phyloP scores from a whole-genome alignment of 106 monocot species.

The Narthecium ossifragum region DNA sequence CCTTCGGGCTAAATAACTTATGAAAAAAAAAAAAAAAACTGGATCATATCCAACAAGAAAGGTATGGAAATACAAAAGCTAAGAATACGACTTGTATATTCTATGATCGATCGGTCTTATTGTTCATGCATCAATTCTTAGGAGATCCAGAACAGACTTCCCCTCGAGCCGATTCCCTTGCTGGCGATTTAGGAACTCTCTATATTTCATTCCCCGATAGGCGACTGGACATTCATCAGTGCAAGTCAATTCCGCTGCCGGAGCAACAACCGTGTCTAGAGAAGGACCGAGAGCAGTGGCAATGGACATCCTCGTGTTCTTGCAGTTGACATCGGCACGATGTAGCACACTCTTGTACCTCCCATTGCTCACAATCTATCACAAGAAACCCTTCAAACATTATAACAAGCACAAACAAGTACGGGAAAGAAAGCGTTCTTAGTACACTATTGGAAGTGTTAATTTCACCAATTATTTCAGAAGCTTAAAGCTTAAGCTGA shows the following conservation, averaged over 20 bases:
- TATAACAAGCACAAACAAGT: background rate
- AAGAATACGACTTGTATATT: too few species aligned
- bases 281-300: conserved; percentile 29
- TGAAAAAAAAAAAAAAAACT: too few species aligned
- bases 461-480: too few species aligned
- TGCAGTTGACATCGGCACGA: conserved; percentile 32
- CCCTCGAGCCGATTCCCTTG: conserved; percentile 39
- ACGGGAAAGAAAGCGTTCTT: too few species aligned
- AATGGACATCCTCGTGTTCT: conserved; percentile 41
- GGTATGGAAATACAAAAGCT: too few species aligned
- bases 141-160: conserved; percentile 40
- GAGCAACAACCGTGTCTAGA: conserved; percentile 36
- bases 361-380: conserved; percentile 68
- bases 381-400: background rate
- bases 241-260: conserved; percentile 21
- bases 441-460: too few species aligned
- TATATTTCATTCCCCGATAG: conserved; percentile 40
- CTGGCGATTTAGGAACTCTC: conserved; percentile 48
- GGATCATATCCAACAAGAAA: too few species aligned
- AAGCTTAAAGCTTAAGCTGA: too few species aligned
- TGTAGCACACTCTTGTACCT: conserved; percentile 64
- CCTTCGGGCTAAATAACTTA: too few species aligned
- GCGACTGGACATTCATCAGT: background rate
- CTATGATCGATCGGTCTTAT: too few species aligned
- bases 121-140: background rate